phyloP scores from a whole-genome alignment of 257 asterid species.

The Fraxinus excelsior region DNA sequence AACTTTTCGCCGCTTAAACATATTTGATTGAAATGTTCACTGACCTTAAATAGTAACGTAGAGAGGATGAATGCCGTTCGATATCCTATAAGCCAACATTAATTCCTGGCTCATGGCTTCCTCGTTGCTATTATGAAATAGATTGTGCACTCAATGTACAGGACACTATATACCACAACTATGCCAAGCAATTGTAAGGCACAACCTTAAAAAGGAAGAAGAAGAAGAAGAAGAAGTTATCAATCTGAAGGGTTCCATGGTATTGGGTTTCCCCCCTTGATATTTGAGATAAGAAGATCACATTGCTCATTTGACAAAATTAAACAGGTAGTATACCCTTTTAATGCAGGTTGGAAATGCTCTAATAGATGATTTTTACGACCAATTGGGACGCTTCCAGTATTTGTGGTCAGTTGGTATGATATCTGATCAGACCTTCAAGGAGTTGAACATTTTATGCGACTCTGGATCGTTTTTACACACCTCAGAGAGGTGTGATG shows the following conservation, averaged over 20 bases:
- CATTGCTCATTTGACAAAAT: slow-evolving; percentile 11
- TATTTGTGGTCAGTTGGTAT: slow-evolving; percentile 87
- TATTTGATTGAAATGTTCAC: too few relatives aligned
- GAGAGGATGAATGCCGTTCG: too few relatives aligned
- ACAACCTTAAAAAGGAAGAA: slow-evolving; percentile 49
- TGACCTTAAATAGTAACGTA: too few relatives aligned
- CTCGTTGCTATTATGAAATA: not conserved
- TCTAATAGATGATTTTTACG: slow-evolving; percentile 81
- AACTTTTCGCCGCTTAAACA: too few relatives aligned
- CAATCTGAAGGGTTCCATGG: slow-evolving; percentile 93
- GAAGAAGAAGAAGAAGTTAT: slow-evolving; percentile 47
- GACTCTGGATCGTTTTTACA: slow-evolving; percentile 54
- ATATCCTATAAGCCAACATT: too few relatives aligned
- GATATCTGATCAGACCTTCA: slow-evolving; percentile 92
- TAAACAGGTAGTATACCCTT: not conserved
- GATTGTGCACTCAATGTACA: slow-evolving; percentile 28
- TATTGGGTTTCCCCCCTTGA: slow-evolving; percentile 29
- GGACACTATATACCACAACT: slow-evolving; percentile 98
- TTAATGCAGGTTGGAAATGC: slow-evolving; percentile 89
- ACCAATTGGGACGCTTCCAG: slow-evolving; percentile 74
- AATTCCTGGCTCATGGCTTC: too few relatives aligned
- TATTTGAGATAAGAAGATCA: slow-evolving; percentile 11
- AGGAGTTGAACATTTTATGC: slow-evolving; percentile 60
- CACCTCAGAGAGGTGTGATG: slow-evolving; percentile 49
- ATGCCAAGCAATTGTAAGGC: slow-evolving; percentile 76